Evolutionary conservation across 306 rosid genomes (phyloP), one percentile per base, ranked within the genome.

Genomic region (Dryas alaskensis): DNA sequence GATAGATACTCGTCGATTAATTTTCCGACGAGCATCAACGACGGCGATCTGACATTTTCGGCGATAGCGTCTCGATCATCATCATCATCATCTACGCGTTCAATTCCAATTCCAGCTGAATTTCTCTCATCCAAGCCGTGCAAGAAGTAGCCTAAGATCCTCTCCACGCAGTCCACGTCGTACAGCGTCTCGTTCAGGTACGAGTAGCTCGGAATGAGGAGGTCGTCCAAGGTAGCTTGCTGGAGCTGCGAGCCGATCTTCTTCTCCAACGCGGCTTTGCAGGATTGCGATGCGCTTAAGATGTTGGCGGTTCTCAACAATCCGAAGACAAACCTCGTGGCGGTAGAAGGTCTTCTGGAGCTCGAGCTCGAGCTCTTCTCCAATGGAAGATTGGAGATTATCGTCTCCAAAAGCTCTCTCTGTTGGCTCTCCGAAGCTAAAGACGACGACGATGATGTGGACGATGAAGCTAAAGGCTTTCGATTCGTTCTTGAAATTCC

Each of bases 191-290:
- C 99, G 39, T 92, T 90, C 71, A 92, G 81, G 68, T 95, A 92
- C 37, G 99, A 95, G 63, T 92, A 95, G 73, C 97, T 95, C 6
- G 99, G 97, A 5, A 95, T 84, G n/a, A 95, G 85, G 17, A 95
- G 90, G 65, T 95, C 98, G 60, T 95, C 99, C 12, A 95, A 79
- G 27, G 93, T 89, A 11, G 98, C 96, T 76, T 92, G 93, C 66
- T 92, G 97, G 12, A 95, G 89, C 70, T 90, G 97, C 22, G 80
- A 79, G 9, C 96, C 99, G 45, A 95, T 92, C 84, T 95, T 95
- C 87, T 79, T 90, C 88, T 95, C 99, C 79, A 95, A 54, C 7
- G 85, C 73, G 45, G 89, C 82, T 78, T 84, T 92, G 79, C 96
- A 87, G 8, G 79, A 75, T 39, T 80, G 89, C 0, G 97, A 88